Evolutionary conservation across 805 yeast species (phyloP).

Genomic region (Candida jianshihensis): DNA sequence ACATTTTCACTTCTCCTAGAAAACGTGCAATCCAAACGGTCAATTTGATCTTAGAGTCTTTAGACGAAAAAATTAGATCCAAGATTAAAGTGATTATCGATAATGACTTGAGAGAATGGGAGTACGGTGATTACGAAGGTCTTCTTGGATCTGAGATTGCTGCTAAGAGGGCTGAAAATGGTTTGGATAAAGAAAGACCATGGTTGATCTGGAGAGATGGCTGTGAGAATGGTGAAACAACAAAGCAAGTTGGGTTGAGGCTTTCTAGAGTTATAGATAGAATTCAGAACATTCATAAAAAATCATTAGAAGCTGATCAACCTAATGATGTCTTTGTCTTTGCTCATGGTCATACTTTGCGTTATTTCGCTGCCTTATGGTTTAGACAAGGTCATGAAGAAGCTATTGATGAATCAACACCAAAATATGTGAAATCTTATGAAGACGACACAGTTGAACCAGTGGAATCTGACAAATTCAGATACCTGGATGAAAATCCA

Average conservation of each 20-base stretch:
- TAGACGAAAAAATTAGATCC: conserved; percentile 36
- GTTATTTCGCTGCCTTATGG: conserved; percentile 91
- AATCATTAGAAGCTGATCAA: conserved; percentile 41
- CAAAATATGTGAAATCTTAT: conserved; percentile 15
- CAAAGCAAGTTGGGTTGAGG: conserved; percentile 59
- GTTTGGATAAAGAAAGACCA: conserved; percentile 39
- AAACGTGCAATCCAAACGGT: conserved; percentile 71
- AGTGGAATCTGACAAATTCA: conserved; percentile 26
- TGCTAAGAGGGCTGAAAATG: conserved; percentile 49
- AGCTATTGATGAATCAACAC: conserved; percentile 3
- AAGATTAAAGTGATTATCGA: conserved; percentile 42
- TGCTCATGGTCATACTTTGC: conserved; percentile 90
- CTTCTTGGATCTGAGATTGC: conserved; percentile 59
- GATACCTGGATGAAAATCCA: conserved; percentile 50
- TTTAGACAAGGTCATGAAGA: conserved; percentile 33
- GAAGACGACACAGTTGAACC: conserved; percentile 25
- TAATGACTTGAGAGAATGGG: conserved; percentile 87
- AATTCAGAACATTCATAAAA: conserved; percentile 52
- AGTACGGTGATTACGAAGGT: conserved; percentile 95
- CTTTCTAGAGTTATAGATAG: conserved; percentile 63
- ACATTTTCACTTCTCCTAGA: conserved; percentile 77
- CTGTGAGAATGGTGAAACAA: conserved; percentile 82
- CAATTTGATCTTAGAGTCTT: conserved; percentile 47
- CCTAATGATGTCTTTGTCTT: conserved; percentile 73
- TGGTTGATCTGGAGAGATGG: conserved; percentile 94